Base-by-base conservation (phyloP, 2,329 filamentous ascomycete species). In the Venturia nashicola region DNA sequence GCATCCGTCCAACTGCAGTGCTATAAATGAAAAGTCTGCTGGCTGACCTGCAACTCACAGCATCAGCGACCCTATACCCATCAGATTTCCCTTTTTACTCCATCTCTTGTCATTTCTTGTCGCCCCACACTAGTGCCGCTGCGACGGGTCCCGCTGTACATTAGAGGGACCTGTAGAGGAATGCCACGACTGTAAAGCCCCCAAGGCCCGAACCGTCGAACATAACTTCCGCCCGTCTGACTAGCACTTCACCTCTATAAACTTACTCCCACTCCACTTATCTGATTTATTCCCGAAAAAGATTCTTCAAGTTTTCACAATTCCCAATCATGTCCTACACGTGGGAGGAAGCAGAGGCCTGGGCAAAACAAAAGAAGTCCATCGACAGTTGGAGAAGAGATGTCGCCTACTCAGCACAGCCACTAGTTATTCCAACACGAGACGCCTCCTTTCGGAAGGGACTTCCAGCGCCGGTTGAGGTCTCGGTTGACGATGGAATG, bases 361-460 rank as follows among this genome's bases (percentile, higher is more conserved):
- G 51, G 51, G 51, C 51, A 8, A 57, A 57, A 36, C 27, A 14
- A 11, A 57, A 57, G 18, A 18, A 20, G 6, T 43, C 59, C 59
- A 57, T 63, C n/a, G 61, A 63, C 32, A 40, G 23, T 14, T 63
- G 61, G 61, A 63, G 61, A 34, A 32, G 40, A 27, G 61, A 63
- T 23, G 61, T 63, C 27, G 61, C 61, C 40, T 39, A 63, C n/a
- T 40, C 46, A 20, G 23, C 61, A 39, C 23, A 46, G 32, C 46
- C 51, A 12, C 20, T 63, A 27, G 34, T 59, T 16, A 43, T 63
- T 23, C 46, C 42, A 40, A 40, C 61, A 16, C 18, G 36, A 51
- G 32, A 63, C 36, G 14, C 23, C 36, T 20, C 46, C 27, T 63
- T 59, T 34, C 46, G 61, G 14, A 55, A 43, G 14, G 61, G 61